A percentile compares a stretch with the other conserved stretches of the same genome.
phyloP scores from a whole-genome alignment of 306 rosid genomes.

The Rubus idaeus region DNA sequence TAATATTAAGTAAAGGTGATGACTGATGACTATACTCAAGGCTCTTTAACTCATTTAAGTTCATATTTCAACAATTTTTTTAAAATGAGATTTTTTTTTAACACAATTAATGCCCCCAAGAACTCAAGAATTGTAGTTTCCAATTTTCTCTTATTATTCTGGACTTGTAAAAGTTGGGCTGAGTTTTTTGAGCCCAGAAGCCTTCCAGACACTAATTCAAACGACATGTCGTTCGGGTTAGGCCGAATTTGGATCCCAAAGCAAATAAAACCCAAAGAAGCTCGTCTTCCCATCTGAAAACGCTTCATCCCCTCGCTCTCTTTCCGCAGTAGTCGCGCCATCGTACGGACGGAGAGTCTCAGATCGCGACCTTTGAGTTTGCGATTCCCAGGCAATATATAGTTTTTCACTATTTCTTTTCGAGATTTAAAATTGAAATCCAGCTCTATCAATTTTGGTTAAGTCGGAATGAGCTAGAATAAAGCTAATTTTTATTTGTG shows the following conservation, averaged over 20 bases:
- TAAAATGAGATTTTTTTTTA: too few relatives aligned
- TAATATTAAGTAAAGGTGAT: too few relatives aligned
- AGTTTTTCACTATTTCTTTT: neutral
- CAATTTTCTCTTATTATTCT: too few relatives aligned
- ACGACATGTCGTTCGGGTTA: constrained; percentile 5
- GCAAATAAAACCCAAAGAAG: neutral
- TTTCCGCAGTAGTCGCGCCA: constrained; percentile 4
- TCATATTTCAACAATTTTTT: too few relatives aligned
- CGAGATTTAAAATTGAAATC: neutral
- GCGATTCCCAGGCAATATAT: constrained; percentile 13
- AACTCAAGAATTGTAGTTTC: too few relatives aligned
- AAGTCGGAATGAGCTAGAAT: neutral
- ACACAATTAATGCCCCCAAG: too few relatives aligned
- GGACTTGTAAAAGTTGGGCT: too few relatives aligned
- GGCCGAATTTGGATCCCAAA: neutral
- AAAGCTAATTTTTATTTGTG: neutral
- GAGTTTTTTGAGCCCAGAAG: too few relatives aligned
- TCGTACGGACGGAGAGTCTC: constrained; percentile 8
- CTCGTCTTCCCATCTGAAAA: neutral
- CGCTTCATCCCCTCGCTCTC: neutral
- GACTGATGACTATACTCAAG: too few relatives aligned
- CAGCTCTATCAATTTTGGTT: neutral
- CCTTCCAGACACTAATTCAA: neutral
- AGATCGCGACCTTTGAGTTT: constrained; percentile 26
- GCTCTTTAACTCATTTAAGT: too few relatives aligned